Evolutionary conservation across 805 yeast genomes (phyloP).

Genomic region (Metschnikowia chrysomelidarum): DNA sequence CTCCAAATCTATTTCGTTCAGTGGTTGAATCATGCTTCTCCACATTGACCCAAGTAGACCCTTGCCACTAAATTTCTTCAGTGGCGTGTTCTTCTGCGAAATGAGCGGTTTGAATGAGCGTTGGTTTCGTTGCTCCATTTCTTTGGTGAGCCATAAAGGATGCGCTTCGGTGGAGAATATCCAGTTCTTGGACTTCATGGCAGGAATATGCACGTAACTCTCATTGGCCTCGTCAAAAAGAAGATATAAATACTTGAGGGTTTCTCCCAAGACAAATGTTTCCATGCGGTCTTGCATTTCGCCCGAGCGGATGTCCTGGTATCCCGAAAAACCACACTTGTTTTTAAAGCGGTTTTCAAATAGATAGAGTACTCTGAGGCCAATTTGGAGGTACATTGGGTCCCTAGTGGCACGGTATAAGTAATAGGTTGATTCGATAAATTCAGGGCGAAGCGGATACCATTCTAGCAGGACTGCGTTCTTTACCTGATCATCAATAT

Average conservation of each 20-base stretch:
- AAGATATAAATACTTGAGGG: constrained; percentile 77
- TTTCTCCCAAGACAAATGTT: constrained; percentile 84
- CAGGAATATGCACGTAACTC: constrained; percentile 31
- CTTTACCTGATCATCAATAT: constrained; percentile 2
- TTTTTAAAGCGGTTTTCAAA: constrained; percentile 52
- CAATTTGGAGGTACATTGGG: constrained; percentile 77
- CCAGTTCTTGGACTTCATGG: constrained; percentile 48
- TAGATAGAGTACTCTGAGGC: constrained; percentile 59
- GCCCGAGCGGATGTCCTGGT: constrained; percentile 64
- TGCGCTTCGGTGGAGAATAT: constrained; percentile 90
- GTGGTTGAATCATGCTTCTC: constrained; percentile 7
- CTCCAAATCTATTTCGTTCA: constrained; percentile 5
- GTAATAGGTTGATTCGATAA: constrained; percentile 83
- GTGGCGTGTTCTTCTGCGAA: constrained; percentile 6
- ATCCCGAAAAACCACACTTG: constrained; percentile 79
- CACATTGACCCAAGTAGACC: constrained; percentile 15
- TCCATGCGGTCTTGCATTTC: constrained; percentile 81
- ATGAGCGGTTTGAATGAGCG: constrained; percentile 8
- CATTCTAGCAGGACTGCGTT: constrained; percentile 64
- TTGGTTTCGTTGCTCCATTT: constrained; percentile 12
- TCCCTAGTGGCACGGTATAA: constrained; percentile 82
- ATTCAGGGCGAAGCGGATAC: constrained; percentile 93
- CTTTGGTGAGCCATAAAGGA: constrained; percentile 70
- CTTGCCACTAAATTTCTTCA: constrained; percentile 5
- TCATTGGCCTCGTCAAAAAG: constrained; percentile 69